Evolutionary conservation across 148 eudicot species (phyloP), one percentile per base, ranked within the genome.

Genomic region (Diospyros kaki): DNA sequence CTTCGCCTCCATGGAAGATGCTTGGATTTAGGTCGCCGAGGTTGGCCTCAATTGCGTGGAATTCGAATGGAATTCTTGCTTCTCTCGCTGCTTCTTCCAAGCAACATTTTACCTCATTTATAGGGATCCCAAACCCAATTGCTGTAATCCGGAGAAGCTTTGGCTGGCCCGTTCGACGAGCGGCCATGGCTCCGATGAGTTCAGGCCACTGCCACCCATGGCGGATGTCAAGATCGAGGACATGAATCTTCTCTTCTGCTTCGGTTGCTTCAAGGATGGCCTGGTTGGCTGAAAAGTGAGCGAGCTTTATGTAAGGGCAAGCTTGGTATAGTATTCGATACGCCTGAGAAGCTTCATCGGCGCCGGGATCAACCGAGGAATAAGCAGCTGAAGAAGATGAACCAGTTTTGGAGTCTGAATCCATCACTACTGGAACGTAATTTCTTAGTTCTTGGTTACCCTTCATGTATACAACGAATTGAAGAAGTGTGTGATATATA

Each of bases 191-290:
- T 51, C 83, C 87, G 81, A 86, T 81, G 83, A 86, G 81, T 52
- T 87, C 86, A 44, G 89, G 86, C 89, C 89, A 86, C 43, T 86
- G 89, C 69, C 81, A 86, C 3, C 89, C 89, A 50, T 86, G 87
- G 11, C 79, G 85, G 66, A 86, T 86, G 18, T 86, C 83, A 7
- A 86, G 81, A 65, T 83, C 89, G 50, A 86, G 83, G 17, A 86
- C 84, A 51, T 86, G 89, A 8, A 86, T 85, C 1, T 83, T 77
- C 59, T 81, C 85, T 48, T 86, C 87, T 1, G 80, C 64, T 64
- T 83, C 86, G 13, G 81, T 79, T 4, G 87, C 87, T 73, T 86
- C 89, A 43, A 79, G 81, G 9, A 86, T 86, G 0, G 89, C 89
- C 75, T 83, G 86, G 70, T 86, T 86, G 0, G 89, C 87, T 2